A percentile compares a stretch with the other conserved stretches of the same genome.
These are phyloP conservation scores for Skeletonema marinoi DNA, from an alignment of 108 stramenopile species.

Conservation along the genomic window DNA sequence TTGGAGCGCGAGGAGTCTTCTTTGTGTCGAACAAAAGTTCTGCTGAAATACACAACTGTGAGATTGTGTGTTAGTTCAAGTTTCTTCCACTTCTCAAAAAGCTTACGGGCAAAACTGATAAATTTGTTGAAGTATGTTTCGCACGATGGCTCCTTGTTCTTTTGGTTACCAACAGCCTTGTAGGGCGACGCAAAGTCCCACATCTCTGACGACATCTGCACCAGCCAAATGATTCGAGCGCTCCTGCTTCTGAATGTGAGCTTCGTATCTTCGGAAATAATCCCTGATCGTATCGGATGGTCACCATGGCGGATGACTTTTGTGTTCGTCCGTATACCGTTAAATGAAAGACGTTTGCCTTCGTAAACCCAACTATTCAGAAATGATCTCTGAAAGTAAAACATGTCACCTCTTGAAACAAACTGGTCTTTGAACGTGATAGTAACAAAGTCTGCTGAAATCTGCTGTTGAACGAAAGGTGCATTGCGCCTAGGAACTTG, in stretches of 20 bases:
- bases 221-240: conserved; percentile 94
- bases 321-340: conserved; percentile 71
- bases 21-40: conserved; percentile 64
- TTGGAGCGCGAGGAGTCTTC: conserved; percentile 13
- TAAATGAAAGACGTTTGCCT: conserved; percentile 67
- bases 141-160: conserved; percentile 59
- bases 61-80: conserved; percentile 90
- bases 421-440: conserved; percentile 93
- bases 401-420: conserved; percentile 85
- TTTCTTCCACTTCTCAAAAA: conserved; percentile 88
- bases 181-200: conserved; percentile 92
- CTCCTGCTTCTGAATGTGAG: conserved; percentile 94
- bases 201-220: conserved; percentile 96
- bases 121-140: conserved; percentile 88
- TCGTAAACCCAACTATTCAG: conserved; percentile 83
- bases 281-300: conserved; percentile 62
- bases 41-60: conserved; percentile 94
- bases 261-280: conserved; percentile 83
- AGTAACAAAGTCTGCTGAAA: conserved; percentile 85
- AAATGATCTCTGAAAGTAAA: conserved; percentile 68
- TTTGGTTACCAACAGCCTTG: conserved; percentile 43
- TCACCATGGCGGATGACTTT: conserved; percentile 77
- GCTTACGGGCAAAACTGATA: conserved; percentile 65
- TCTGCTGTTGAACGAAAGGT: conserved; percentile 56
- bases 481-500: conserved; percentile 60